Evolutionary conservation across 78 protist species (phyloP).

Genomic region (Planoprotostelium fungivorum): DNA sequence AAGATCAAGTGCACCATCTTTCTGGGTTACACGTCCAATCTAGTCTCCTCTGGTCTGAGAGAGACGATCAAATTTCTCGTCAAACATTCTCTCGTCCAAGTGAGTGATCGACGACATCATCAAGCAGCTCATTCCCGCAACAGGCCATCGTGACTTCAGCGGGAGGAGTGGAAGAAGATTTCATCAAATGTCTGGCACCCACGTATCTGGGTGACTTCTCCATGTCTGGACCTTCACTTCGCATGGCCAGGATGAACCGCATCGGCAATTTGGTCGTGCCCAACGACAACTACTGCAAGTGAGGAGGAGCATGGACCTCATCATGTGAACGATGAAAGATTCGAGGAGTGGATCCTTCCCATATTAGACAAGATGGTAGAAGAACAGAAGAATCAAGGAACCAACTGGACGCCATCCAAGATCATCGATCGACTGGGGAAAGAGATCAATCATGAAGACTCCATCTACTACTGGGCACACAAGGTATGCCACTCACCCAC

Average conservation of each 20-base stretch:
- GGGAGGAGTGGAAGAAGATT: constrained; percentile 99
- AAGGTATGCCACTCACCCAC: constrained; percentile 10
- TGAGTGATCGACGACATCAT: not conserved
- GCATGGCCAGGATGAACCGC: constrained; percentile 86
- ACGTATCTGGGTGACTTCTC: constrained; percentile 92
- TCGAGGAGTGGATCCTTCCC: constrained; percentile 97
- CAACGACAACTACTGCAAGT: constrained; percentile 93
- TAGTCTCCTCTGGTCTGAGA: constrained; percentile 94
- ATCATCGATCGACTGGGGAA: constrained; percentile 94
- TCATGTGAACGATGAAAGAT: constrained; percentile 3
- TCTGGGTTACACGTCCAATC: constrained; percentile 96
- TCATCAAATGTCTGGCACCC: constrained; percentile 97
- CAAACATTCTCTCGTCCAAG: constrained; percentile 72
- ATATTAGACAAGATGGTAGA: constrained; percentile 82
- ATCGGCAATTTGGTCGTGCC: constrained; percentile 98
- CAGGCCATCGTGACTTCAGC: constrained; percentile 95
- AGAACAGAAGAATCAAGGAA: constrained; percentile 70
- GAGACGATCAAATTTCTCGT: constrained; percentile 88
- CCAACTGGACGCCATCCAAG: constrained; percentile 90
- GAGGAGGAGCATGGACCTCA: constrained; percentile 31
- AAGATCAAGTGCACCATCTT: constrained; percentile 72
- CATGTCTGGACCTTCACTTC: constrained; percentile 75
- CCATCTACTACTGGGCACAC: constrained; percentile 95
- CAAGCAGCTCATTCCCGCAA: constrained; percentile 5
- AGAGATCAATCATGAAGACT: constrained; percentile 84